Evolutionary conservation across 192 early-diverging fungal genomes (phyloP).

Genomic region (Glomus cerebriforme): DNA sequence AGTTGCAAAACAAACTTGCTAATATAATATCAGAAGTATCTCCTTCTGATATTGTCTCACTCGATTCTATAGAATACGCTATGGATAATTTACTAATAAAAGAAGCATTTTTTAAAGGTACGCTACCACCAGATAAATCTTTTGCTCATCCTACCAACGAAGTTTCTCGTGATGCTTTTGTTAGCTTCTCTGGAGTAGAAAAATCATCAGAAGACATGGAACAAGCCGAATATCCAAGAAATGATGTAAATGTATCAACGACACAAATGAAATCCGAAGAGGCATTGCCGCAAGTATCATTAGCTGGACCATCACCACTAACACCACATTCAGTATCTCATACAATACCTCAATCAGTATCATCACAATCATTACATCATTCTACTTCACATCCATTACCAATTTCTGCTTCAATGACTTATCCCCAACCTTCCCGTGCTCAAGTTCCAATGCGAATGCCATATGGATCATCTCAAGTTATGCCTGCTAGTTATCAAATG

Average conservation of each 20-base stretch:
- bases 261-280: background rate
- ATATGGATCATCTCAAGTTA: background rate
- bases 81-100: constrained; percentile 45
- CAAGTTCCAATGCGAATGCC: background rate
- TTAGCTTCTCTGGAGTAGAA: background rate
- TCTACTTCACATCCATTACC: background rate
- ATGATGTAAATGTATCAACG: background rate
- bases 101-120: constrained; percentile 48
- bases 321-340: too few species aligned
- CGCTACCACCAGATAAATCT: constrained; percentile 49
- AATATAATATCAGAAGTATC: constrained; percentile 36
- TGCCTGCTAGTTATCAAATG: background rate
- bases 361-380: background rate
- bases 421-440: background rate
- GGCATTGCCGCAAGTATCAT: background rate
- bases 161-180: constrained; percentile 18
- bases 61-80: constrained; percentile 41
- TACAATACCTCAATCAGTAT: background rate
- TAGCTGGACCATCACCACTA: too few species aligned
- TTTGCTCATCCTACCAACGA: constrained; percentile 50
- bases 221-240: background rate
- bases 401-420: background rate
- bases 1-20: constrained; percentile 40
- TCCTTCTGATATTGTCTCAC: constrained; percentile 41
- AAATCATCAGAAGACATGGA: background rate